Percentiles rank a stretch among this genome's conserved stretches.
These are phyloP conservation scores for Panicum hallii DNA, from an alignment of 202 grass and related monocot genomes.

Conservation along the genomic window DNA sequence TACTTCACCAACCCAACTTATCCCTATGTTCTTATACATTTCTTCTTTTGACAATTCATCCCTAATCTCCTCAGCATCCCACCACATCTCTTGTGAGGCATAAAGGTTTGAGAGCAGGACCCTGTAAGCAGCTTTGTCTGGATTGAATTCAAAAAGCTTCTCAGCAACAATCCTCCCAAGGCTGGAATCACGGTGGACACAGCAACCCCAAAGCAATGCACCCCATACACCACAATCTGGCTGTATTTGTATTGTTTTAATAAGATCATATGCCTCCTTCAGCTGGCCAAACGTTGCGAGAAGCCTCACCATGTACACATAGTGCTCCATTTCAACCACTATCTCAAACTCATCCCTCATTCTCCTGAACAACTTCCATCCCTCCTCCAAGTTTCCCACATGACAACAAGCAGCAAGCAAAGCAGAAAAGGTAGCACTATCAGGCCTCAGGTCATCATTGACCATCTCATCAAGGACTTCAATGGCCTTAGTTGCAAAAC, in stretches of 20 bases:
- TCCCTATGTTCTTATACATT: slow-evolving; percentile 57
- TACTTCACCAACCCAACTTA: slow-evolving; percentile 64
- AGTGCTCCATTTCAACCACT: slow-evolving; percentile 62
- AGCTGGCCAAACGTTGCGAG: slow-evolving; percentile 67
- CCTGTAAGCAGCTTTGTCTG: slow-evolving; percentile 73
- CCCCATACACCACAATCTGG: slow-evolving; percentile 78
- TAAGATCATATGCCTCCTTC: slow-evolving; percentile 73
- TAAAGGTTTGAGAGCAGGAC: slow-evolving; percentile 83
- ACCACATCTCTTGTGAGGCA: slow-evolving; percentile 64
- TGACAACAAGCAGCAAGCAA: slow-evolving; percentile 77
- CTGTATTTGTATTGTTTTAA: slow-evolving; percentile 64
- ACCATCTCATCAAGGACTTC: slow-evolving; percentile 66
- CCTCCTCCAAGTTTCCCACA: slow-evolving; percentile 65
- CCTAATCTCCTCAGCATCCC: slow-evolving; percentile 66
- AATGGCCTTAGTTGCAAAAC: slow-evolving; percentile 62
- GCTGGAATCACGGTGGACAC: slow-evolving; percentile 57
- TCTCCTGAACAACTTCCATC: slow-evolving; percentile 69
- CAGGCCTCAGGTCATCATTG: slow-evolving; percentile 48
- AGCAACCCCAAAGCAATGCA: slow-evolving; percentile 84
- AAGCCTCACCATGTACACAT: slow-evolving; percentile 84
- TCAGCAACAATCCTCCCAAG: slow-evolving; percentile 61
- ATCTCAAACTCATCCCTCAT: slow-evolving; percentile 74
- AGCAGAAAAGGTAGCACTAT: slow-evolving; percentile 73
- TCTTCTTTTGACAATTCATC: slow-evolving; percentile 45
- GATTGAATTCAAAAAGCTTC: slow-evolving; percentile 63